phyloP scores from a whole-genome alignment of 495 filamentous ascomycete species.

The Aspergillus panamensis region DNA sequence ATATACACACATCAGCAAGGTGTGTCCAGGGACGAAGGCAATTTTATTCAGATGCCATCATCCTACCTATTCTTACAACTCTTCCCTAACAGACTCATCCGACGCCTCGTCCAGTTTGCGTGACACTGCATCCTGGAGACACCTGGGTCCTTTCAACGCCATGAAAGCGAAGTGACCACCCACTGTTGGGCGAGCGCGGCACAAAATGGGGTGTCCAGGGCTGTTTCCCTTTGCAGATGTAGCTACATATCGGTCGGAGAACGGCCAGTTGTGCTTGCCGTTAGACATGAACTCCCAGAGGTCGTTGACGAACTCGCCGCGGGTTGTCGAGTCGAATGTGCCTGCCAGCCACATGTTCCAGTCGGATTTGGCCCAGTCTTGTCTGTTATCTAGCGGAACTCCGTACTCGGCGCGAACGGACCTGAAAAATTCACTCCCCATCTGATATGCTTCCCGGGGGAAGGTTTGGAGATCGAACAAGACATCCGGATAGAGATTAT shows the following conservation, averaged over 20 bases:
- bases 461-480: constrained; percentile 43
- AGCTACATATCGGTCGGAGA: constrained; percentile 45
- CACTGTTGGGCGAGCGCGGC: constrained; percentile 53
- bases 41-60: neutral
- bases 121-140: constrained; percentile 24
- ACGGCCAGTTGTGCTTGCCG: constrained; percentile 47
- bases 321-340: constrained; percentile 30
- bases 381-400: constrained; percentile 41
- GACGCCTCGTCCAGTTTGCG: neutral
- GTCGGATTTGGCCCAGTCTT: constrained; percentile 50
- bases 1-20: neutral
- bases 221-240: constrained; percentile 36
- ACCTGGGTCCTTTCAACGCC: constrained; percentile 37
- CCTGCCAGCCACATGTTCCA: constrained; percentile 49
- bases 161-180: constrained; percentile 55
- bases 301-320: constrained; percentile 39
- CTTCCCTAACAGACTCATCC: constrained; percentile 12
- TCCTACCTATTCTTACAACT: constrained; percentile 14
- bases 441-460: constrained; percentile 33
- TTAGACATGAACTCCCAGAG: constrained; percentile 48
- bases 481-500: constrained; percentile 46
- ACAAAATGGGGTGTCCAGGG: constrained; percentile 36
- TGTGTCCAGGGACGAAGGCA: neutral
- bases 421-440: constrained; percentile 41
- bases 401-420: constrained; percentile 40